Evolutionary conservation across 2,329 filamentous ascomycete species (phyloP), one percentile per base, ranked within the genome.

Genomic region (Claviceps sp.): DNA sequence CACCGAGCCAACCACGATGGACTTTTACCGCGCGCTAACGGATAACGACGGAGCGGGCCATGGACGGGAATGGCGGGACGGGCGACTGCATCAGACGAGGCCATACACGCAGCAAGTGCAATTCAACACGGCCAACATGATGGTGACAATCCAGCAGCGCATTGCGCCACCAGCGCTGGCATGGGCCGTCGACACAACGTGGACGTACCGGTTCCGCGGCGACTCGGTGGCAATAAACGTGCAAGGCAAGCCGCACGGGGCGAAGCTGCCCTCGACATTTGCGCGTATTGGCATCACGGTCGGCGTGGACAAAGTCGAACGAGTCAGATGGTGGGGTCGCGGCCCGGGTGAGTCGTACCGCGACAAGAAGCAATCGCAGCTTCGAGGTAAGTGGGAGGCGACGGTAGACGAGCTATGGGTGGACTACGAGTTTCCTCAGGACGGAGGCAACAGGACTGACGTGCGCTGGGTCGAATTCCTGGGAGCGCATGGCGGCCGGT

Each of bases 381-480:
- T 66, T 1, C 65, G 84, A 4, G 82, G 79, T 6, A 75, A 73
- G 48, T 81, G 73, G 66, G 68, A 68, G 2, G 58, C 62, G 11
- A 58, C 57, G 1, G 66, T 81, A 1, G 73, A 77, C 47, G 69
- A 73, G 1, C 67, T 87, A 0, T 78, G 75, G 62, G 70, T 76
- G 1, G 72, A 77, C 44, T 86, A 85, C 60, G 83, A 87, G 56
- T 81, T 78, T 52, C 84, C 83, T 0, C 84, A 87, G 62, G 84
- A 87, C 54, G 73, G 71, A 37, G 79, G 80, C 0, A 86, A 86
- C 62, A 71, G 80, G 17, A 81, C 77, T 0, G 82, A 85, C 58
- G 76, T 77, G 1, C 70, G 77, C 2, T 84, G 79, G 76, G 72
- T 85, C 3, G 70, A 73, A 62, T 69, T 78, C 51, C 59, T 63